Percentiles rank a stretch among this genome's conserved stretches.
Conservation (phyloP, 306 rosid species). For the Quercus suber region DNA sequence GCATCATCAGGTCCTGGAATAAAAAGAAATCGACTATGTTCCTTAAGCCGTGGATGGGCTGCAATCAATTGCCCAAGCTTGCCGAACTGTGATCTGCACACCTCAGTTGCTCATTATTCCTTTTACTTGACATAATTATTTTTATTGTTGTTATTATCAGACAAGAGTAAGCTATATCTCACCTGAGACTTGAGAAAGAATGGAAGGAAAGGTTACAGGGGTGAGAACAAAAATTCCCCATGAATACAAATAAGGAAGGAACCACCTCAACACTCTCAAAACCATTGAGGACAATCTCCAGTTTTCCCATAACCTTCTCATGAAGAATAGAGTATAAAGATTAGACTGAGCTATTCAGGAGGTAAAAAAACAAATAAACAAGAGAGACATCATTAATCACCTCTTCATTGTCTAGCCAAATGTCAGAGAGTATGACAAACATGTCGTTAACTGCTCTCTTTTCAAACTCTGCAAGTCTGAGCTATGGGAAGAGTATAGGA, state of each 20-base stretch:
- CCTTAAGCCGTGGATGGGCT: slow-evolving; percentile 61
- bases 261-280: slow-evolving; percentile 78
- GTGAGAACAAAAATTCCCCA: slow-evolving; percentile 89
- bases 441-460: slow-evolving; percentile 73
- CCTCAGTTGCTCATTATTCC: slow-evolving; percentile 16
- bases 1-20: slow-evolving; percentile 96
- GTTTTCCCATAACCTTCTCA: slow-evolving; percentile 83
- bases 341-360: slow-evolving; percentile 20
- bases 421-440: slow-evolving; percentile 82
- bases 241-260: slow-evolving; percentile 86
- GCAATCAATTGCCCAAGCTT: slow-evolving; percentile 78
- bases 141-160: neutral
- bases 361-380: neutral
- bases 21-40: slow-evolving; percentile 74
- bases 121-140: neutral
- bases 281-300: slow-evolving; percentile 63
- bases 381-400: slow-evolving; percentile 35
- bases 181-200: slow-evolving; percentile 76
- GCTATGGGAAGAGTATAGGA: slow-evolving; percentile 55
- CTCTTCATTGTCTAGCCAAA: slow-evolving; percentile 93
- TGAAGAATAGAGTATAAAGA: slow-evolving; percentile 39
- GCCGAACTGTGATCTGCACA: slow-evolving; percentile 74
- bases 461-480: slow-evolving; percentile 71
- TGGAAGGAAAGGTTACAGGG: slow-evolving; percentile 84
- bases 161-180: slow-evolving; percentile 25